Base-by-base conservation (phyloP, 2,329 filamentous ascomycete genomes). In the Botrytis paeoniae region DNA sequence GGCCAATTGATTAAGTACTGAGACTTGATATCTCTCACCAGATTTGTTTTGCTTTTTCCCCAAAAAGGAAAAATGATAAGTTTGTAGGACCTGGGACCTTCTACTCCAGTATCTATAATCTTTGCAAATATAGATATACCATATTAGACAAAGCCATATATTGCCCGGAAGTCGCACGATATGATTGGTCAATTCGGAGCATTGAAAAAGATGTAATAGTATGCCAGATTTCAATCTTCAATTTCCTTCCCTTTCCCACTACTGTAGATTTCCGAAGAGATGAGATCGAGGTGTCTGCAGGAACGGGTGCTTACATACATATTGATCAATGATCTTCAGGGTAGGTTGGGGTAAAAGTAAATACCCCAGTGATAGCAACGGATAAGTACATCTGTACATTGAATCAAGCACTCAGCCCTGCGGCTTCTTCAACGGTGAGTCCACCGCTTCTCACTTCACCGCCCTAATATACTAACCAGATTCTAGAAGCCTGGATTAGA, bases 251-350 rank as follows among this genome's bases (percentile, higher is more conserved):
- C 74, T 75, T 75, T 64, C 66, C 74, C 68, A 75, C 72, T 73
- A 72, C 63, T 65, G 73, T 74, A 64, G 73, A 75, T 73, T 63
- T 63, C 74, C 74, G 74, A 74, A 71, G 74, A 63, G 72, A 71
- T 64, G 59, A 76, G 76, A 79, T 77, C 75, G 74, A 77, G 76
- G 72, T 75, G 74, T 75, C 76, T 75, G 78, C 78, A 79, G 77
- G 73, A 76, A 75, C 78, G 78, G 78, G 72, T 75, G 74, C 74
- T 75, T 77, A 79, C 78, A 78, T 78, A 75, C 75, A 72, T 74
- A 71, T 72, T 59, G 62, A 69, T 72, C 69, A 75, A 74, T 70
- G 64, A 69, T 64, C 60, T 60, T 59, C 69, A 73, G 73, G 70
- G 75, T 76, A 77, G 76, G 74, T 76, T 76, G 77, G 75, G 77